Evolutionary conservation across 495 filamentous ascomycete species (phyloP).

Genomic region (Hypoxylon lienhwacheense): DNA sequence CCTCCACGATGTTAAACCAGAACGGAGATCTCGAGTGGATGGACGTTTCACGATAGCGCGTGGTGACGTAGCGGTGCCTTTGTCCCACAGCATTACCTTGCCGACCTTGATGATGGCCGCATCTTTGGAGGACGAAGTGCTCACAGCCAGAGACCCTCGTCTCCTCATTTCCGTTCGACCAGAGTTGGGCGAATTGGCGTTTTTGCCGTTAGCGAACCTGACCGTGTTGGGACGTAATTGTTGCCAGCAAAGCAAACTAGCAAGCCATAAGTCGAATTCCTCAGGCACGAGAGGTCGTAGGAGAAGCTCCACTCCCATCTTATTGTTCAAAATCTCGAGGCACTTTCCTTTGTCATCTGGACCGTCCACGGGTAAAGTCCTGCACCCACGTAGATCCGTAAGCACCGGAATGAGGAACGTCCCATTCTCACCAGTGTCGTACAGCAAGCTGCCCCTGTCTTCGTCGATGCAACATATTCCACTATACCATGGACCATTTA

Average conservation of each 20-base stretch:
- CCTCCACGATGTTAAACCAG: slow-evolving; percentile 64
- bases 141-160: slow-evolving; percentile 64
- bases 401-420: slow-evolving; percentile 59
- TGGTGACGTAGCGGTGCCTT: slow-evolving; percentile 55
- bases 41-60: slow-evolving; percentile 55
- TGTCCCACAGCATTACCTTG: slow-evolving; percentile 90
- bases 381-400: slow-evolving; percentile 83
- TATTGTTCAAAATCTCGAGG: slow-evolving; percentile 75
- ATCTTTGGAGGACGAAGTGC: slow-evolving; percentile 58
- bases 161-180: slow-evolving; percentile 59
- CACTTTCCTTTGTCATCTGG: slow-evolving; percentile 67
- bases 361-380: slow-evolving; percentile 68
- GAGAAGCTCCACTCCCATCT: slow-evolving; percentile 69
- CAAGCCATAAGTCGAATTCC: slow-evolving; percentile 89
- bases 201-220: slow-evolving; percentile 35
- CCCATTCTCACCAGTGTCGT: slow-evolving; percentile 57
- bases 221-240: slow-evolving; percentile 65
- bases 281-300: slow-evolving; percentile 71
- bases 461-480: slow-evolving; percentile 70
- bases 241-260: slow-evolving; percentile 92
- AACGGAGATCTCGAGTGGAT: slow-evolving; percentile 50
- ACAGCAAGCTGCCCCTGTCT: slow-evolving; percentile 64
- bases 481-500: slow-evolving; percentile 57
- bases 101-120: slow-evolving; percentile 95
- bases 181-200: slow-evolving; percentile 25